These are phyloP conservation scores for Terfezia claveryi DNA, from an alignment of 495 filamentous ascomycete genomes.

Conservation along the genomic window DNA sequence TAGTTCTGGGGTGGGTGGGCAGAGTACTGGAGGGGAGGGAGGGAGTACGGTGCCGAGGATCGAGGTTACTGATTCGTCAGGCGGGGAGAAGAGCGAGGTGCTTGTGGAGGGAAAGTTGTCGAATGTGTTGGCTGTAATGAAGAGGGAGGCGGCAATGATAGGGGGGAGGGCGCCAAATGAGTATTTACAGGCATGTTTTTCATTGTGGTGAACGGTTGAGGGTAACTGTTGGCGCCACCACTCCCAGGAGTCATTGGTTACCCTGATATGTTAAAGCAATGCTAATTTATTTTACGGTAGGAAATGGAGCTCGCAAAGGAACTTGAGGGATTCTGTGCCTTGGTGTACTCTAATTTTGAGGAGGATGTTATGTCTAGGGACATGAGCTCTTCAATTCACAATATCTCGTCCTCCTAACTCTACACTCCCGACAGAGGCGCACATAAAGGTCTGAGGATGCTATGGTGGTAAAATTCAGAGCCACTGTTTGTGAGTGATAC, in stretches of 20 bases:
- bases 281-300: conserved; percentile 7
- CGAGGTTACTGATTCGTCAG: conserved; percentile 1
- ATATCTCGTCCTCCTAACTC: no score
- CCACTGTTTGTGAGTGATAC: no score
- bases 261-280: not conserved
- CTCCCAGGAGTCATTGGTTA: not conserved
- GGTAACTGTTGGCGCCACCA: not conserved
- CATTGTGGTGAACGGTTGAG: not conserved
- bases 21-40: conserved; percentile 22
- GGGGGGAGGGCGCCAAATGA: conserved; percentile 71
- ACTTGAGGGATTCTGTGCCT: conserved; percentile 80
- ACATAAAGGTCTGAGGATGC: no score
- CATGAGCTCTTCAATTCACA: no score
- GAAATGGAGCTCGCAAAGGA: conserved; percentile 59
- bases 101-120: conserved; percentile 50
- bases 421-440: no score
- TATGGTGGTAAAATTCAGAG: no score
- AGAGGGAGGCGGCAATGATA: conserved; percentile 71
- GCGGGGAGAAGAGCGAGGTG: conserved; percentile 5
- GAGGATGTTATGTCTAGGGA: not conserved
- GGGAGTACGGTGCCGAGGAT: conserved; percentile 15
- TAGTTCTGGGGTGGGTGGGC: conserved; percentile 25
- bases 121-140: conserved; percentile 66
- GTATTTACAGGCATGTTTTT: conserved; percentile 39
- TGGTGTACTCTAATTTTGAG: conserved; percentile 70